Evolutionary conservation across 169 alveolate genomes (phyloP).

Genomic region (Plasmodium relictum): DNA sequence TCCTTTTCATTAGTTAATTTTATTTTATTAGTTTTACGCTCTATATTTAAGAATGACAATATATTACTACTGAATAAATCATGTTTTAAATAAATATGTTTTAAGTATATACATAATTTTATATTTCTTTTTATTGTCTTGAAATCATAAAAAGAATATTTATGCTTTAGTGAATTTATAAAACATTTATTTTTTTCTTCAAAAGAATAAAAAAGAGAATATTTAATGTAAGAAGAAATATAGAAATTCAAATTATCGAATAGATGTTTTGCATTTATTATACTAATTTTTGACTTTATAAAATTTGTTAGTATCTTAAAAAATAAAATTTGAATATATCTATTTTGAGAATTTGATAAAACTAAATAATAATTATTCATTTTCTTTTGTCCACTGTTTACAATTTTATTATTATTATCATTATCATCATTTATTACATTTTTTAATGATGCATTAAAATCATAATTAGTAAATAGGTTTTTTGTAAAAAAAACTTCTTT

Average conservation of each 20-base stretch:
- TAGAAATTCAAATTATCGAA: slow-evolving; percentile 33
- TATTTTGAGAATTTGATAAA: slow-evolving; percentile 51
- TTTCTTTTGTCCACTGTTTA: slow-evolving; percentile 5
- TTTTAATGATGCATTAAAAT: not conserved
- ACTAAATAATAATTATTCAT: slow-evolving; percentile 34
- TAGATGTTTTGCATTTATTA: slow-evolving; percentile 49
- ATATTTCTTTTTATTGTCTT: slow-evolving; percentile 42
- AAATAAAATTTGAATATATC: slow-evolving; percentile 57
- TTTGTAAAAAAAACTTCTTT: not conserved
- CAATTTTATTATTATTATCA: not conserved
- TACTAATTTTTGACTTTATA: slow-evolving; percentile 38
- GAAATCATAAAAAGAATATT: slow-evolving; percentile 68
- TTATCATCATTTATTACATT: slow-evolving; percentile 5
- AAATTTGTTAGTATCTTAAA: slow-evolving; percentile 46
- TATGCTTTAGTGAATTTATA: slow-evolving; percentile 35
- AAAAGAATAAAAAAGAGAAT: slow-evolving; percentile 45
- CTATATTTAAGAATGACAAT: slow-evolving; percentile 45
- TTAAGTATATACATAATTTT: slow-evolving; percentile 53
- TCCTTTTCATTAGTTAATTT: not conserved
- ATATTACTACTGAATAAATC: slow-evolving; percentile 59
- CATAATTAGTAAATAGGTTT: not conserved
- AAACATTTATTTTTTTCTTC: slow-evolving; percentile 22
- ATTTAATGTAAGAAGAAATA: slow-evolving; percentile 49
- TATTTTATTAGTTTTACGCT: not conserved
- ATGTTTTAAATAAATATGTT: slow-evolving; percentile 49